These are phyloP conservation scores for Pleurozium schreberi DNA, from an alignment of 225 moss, liverwort and hornwort genomes.

Conservation along the genomic window DNA sequence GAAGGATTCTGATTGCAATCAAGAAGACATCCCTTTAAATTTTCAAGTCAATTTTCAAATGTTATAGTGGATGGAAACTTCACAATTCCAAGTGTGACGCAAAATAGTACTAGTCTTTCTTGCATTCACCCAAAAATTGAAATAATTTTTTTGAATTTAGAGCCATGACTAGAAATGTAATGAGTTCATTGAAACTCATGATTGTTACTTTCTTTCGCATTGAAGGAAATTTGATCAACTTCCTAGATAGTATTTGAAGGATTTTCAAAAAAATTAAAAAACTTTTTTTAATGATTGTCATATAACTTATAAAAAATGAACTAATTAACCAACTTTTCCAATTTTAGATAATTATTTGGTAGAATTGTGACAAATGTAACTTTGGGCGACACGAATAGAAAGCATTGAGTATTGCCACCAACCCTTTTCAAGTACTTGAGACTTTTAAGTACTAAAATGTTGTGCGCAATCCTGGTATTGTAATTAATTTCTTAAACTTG, in stretches of 20 bases:
- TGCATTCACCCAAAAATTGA: no score
- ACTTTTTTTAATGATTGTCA: not conserved
- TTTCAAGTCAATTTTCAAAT: no score
- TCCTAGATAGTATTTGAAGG: not conserved
- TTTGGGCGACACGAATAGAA: not conserved
- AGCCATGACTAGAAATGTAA: not conserved
- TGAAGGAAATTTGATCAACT: not conserved
- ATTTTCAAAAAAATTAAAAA: not conserved
- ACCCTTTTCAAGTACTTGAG: fast-evolving
- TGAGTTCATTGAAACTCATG: not conserved
- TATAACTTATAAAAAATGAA: not conserved
- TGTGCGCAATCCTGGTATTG: no score
- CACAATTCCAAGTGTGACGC: no score
- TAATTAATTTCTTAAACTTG: no score
- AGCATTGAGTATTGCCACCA: not conserved
- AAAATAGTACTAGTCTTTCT: no score
- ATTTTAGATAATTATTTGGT: not conserved
- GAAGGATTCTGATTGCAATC: no score
- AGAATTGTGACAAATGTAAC: fast-evolving
- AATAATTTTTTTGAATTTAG: not conserved
- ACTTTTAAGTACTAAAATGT: not conserved
- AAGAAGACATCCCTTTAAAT: no score
- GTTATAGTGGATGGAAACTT: no score
- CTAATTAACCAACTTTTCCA: not conserved
- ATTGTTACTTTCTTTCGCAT: not conserved